Conservation (phyloP, 2,329 filamentous ascomycete genomes). For the Verticillium dahliae region DNA sequence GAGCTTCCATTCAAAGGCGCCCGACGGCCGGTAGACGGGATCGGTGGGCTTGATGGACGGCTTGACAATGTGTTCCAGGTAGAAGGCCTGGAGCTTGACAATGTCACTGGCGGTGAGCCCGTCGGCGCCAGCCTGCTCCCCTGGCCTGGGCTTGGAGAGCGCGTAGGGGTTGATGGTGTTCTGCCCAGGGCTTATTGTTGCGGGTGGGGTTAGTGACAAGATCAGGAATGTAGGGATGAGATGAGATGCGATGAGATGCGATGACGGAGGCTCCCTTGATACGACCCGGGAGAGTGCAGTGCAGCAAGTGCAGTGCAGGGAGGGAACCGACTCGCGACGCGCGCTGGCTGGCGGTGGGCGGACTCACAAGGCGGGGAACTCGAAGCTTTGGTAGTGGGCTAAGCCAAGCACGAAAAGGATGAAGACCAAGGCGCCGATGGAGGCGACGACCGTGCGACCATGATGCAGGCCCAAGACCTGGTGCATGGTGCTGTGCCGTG, state of each 20-base stretch:
- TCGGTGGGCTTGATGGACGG: conserved; percentile 18
- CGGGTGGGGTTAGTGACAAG: neutral
- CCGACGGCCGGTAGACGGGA: conserved; percentile 19
- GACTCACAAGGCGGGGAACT: conserved; percentile 13
- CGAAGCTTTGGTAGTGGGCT: conserved; percentile 22
- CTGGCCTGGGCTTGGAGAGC: conserved; percentile 10
- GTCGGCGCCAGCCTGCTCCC: conserved; percentile 2
- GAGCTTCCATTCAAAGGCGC: conserved; percentile 25
- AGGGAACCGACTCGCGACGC: neutral
- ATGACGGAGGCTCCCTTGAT: neutral
- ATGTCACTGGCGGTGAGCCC: neutral
- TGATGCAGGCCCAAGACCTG: neutral
- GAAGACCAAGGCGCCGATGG: conserved; percentile 23
- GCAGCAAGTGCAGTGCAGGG: neutral
- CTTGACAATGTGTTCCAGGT: conserved; percentile 23
- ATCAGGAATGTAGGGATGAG: neutral
- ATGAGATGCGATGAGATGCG: no score
- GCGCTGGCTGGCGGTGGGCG: neutral
- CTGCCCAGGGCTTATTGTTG: neutral
- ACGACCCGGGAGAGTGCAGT: neutral
- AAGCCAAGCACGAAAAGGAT: conserved; percentile 23
- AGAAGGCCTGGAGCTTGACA: conserved; percentile 21
- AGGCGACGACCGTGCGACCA: conserved; percentile 15
- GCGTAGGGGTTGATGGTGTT: conserved; percentile 4
- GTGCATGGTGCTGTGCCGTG: no score